Evolutionary conservation across 345 rosid genomes (phyloP).

Genomic region (Psidium guajava): DNA sequence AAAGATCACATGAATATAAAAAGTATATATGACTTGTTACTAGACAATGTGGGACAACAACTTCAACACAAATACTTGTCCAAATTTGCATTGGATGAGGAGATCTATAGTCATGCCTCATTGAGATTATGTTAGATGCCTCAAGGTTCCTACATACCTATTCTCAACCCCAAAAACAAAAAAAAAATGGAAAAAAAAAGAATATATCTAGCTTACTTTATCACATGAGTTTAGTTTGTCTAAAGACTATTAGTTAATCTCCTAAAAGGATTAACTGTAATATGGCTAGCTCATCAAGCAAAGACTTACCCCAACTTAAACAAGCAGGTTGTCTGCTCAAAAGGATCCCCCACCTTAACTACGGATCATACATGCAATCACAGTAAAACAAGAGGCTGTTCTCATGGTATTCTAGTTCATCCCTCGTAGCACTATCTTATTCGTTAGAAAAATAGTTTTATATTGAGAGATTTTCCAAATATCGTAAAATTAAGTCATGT

Average conservation of each 20-base stretch:
- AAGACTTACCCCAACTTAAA: not conserved
- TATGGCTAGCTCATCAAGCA: not conserved
- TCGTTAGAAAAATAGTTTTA: not conserved
- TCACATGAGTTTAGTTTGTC: not conserved
- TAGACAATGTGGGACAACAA: too few relatives aligned
- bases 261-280: not conserved
- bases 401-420: not conserved
- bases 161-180: too few relatives aligned
- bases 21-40: too few relatives aligned
- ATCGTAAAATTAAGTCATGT: not conserved
- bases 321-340: not conserved
- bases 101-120: not conserved
- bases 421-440: not conserved
- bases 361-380: not conserved
- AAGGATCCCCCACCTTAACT: not conserved
- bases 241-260: not conserved
- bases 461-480: not conserved
- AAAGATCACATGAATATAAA: too few relatives aligned
- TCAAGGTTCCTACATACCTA: not conserved
- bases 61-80: not conserved
- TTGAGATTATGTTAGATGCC: too few relatives aligned
- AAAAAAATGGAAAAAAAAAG: not conserved
- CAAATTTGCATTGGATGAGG: not conserved
- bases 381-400: not conserved
- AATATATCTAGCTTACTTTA: not conserved